Evolutionary conservation across 331 rosid species (phyloP).

Genomic region (Pyracantha coccinea): DNA sequence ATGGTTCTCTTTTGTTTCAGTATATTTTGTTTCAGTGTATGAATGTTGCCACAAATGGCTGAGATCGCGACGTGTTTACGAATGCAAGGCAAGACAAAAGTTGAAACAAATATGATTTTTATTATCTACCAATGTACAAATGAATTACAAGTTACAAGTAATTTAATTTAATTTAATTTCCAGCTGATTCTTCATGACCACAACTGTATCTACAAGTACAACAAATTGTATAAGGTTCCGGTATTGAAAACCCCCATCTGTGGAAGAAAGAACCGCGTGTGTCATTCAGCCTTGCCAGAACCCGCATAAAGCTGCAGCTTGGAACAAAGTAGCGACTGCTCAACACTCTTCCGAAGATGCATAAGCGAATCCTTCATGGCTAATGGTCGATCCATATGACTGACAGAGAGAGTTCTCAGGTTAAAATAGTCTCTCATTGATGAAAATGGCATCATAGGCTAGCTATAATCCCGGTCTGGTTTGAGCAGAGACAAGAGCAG

Average conservation of each 20-base stretch:
- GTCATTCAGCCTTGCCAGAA: not conserved
- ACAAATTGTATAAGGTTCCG: not conserved
- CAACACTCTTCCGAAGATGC: not conserved
- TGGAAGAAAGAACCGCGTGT: not conserved
- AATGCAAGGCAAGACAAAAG: not conserved
- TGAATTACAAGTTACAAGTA: not conserved
- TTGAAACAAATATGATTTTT: not conserved
- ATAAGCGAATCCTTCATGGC: not conserved
- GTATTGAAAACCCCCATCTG: not conserved
- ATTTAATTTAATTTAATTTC: not conserved
- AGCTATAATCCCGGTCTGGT: constrained; percentile 35
- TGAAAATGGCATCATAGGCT: constrained; percentile 1
- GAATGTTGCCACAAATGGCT: no score
- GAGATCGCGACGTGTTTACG: no score
- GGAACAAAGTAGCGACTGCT: not conserved
- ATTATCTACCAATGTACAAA: constrained; percentile 11
- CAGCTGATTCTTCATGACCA: not conserved
- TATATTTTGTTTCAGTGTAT: no score
- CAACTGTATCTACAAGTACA: not conserved
- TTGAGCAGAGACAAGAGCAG: constrained; percentile 74
- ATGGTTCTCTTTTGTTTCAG: not conserved
- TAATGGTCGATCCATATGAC: not conserved
- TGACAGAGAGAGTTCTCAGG: not conserved
- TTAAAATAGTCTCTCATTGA: not conserved
- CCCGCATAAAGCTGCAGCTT: not conserved